phyloP scores from a whole-genome alignment of 208 protist species.

The Crithidia bombi region DNA sequence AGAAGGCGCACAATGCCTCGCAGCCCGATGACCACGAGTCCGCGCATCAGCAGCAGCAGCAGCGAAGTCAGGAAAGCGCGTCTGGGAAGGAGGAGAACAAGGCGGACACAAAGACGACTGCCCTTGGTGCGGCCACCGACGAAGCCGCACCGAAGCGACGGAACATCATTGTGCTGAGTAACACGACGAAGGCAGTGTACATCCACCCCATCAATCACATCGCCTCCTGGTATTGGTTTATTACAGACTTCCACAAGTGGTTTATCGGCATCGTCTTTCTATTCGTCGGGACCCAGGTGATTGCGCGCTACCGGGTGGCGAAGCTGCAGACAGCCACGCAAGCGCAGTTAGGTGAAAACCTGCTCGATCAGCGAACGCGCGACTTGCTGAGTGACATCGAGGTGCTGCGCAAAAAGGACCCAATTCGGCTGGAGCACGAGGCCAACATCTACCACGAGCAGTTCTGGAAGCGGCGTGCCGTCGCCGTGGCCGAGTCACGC shows the following conservation, averaged over 20 bases:
- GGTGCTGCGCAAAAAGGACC: slow-evolving; percentile 84
- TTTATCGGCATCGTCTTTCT: slow-evolving; percentile 76
- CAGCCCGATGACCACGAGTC: slow-evolving; percentile 2
- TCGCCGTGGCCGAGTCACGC: slow-evolving; percentile 53
- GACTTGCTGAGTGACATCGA: slow-evolving; percentile 86
- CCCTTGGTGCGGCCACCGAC: slow-evolving; percentile 45
- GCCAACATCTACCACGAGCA: slow-evolving; percentile 88
- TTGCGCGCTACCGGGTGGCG: slow-evolving; percentile 77
- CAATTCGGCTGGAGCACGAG: slow-evolving; percentile 85
- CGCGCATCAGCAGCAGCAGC: background rate
- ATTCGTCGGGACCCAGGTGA: slow-evolving; percentile 82
- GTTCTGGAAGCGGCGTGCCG: slow-evolving; percentile 88
- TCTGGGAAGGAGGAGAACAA: slow-evolving; percentile 14
- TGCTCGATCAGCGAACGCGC: slow-evolving; percentile 85
- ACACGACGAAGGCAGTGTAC: slow-evolving; percentile 88
- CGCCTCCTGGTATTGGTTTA: slow-evolving; percentile 89
- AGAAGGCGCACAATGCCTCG: slow-evolving; percentile 4
- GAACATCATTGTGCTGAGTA: slow-evolving; percentile 83
- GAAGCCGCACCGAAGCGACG: slow-evolving; percentile 49
- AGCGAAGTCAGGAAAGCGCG: background rate
- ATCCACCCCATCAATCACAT: slow-evolving; percentile 88
- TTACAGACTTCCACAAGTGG: slow-evolving; percentile 89
- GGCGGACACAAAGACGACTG: slow-evolving; percentile 12
- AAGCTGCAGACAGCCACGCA: slow-evolving; percentile 79
- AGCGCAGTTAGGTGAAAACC: slow-evolving; percentile 86